Evolutionary conservation across 148 eudicot species (phyloP), one percentile per base, ranked within the genome.

Genomic region (Heliosperma pusillum): DNA sequence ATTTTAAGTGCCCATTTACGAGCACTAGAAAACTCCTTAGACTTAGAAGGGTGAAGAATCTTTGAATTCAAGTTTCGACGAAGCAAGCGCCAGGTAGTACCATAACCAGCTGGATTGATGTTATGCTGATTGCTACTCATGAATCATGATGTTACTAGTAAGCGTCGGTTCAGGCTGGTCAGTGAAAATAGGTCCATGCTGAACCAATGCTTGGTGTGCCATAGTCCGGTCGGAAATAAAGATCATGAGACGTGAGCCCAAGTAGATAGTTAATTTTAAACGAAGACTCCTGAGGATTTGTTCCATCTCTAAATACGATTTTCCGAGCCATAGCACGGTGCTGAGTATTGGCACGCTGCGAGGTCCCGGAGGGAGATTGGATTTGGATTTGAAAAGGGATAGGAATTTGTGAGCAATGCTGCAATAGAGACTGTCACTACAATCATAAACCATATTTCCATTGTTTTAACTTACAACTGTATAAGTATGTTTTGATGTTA

Each of bases 161-260:
- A 78, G 82, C 17, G 76, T 64, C 0, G 82, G 71, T 16, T 68
- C 40, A 27, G 90, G 92, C 5, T 90, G 89, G 78, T 85, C 91
- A 21, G 97, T 79, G 76, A 89, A 88, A 21, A 84, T 47, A 33
- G 89, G 84, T 20, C 94, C 92, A 62, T 87, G 75, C 10, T 85
- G 82, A 66, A 86, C 79, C 4, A 91, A 83, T 17, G 90, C 89
- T 0, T 72, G 70, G 82, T 88, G 89, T 21, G 88, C 92, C 27
- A 86, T 29, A 27, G 83, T 44, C 30, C 82, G 86, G 71, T 63
- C 71, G 58, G 44, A 59, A 13, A 92, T 72, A 76, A 88, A 85
- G 56, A 89, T 84, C 52, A 82, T 73, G 0, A 83, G 82, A 1
- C 80, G 79, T 33, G 74, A 44, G 3, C 77, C 82, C 3, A 86